Conservation (phyloP, 1,284 basidiomycete species). For the Trichosporon sp. region DNA sequence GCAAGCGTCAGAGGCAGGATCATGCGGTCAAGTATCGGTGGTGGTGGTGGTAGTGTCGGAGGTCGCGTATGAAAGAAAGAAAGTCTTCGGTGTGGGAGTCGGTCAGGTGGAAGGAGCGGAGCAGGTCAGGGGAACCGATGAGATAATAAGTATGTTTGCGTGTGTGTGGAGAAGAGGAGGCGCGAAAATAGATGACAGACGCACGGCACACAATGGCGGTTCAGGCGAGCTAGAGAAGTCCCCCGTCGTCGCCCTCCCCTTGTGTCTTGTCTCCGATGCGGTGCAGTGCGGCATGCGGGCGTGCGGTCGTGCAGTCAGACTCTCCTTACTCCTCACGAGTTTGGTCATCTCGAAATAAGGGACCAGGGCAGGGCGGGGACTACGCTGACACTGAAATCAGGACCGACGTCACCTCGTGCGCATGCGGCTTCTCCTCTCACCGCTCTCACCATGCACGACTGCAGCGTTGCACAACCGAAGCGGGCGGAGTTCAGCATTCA, state of each 20-base stretch:
- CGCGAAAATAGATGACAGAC: not conserved
- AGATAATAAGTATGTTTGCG: not conserved
- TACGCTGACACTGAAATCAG: not conserved
- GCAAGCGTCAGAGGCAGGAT: constrained; percentile 15
- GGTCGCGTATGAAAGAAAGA: not conserved
- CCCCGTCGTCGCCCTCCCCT: not conserved
- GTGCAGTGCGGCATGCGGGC: not conserved
- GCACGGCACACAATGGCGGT: not conserved
- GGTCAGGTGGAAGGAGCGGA: not conserved
- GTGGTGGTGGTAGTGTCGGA: not conserved
- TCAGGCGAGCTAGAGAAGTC: not conserved
- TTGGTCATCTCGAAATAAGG: constrained; percentile 1
- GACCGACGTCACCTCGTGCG: constrained; percentile 5
- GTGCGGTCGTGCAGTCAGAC: not conserved
- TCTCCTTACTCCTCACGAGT: not conserved
- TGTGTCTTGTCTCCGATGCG: not conserved
- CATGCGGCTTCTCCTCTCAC: not conserved
- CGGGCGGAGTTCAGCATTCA: not conserved
- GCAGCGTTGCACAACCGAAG: no score
- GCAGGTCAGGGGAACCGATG: not conserved
- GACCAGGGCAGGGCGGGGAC: constrained; percentile 2
- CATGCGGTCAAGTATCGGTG: constrained; percentile 1
- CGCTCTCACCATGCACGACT: no score
- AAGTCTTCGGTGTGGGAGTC: not conserved
- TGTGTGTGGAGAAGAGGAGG: not conserved